Conservation (phyloP, 805 yeast genomes). For the Millerozyma acaciae region DNA sequence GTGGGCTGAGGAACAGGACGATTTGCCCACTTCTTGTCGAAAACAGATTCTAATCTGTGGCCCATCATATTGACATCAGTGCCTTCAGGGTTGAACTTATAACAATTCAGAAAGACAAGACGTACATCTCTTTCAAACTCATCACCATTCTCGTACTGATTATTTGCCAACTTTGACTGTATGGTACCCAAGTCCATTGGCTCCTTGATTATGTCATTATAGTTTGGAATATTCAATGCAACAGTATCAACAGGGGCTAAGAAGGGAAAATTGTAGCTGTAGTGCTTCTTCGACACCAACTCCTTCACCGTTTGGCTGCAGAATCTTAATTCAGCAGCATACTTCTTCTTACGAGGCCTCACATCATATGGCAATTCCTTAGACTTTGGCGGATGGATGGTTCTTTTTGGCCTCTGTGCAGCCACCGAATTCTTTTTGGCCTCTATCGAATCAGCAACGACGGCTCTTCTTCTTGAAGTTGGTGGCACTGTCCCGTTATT, state of each 20-base stretch:
- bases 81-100: slow-evolving; percentile 92
- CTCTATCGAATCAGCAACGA: slow-evolving; percentile 14
- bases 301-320: slow-evolving; percentile 82
- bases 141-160: slow-evolving; percentile 84
- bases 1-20: slow-evolving; percentile 60
- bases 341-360: slow-evolving; percentile 88
- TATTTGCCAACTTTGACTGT: slow-evolving; percentile 73
- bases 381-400: slow-evolving; percentile 94
- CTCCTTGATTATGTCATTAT: slow-evolving; percentile 76
- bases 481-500: slow-evolving; percentile 12
- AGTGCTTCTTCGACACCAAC: slow-evolving; percentile 76
- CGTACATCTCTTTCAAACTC: slow-evolving; percentile 82
- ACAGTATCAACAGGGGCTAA: slow-evolving; percentile 93
- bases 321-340: slow-evolving; percentile 82
- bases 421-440: slow-evolving; percentile 51
- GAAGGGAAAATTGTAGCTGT: slow-evolving; percentile 83
- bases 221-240: slow-evolving; percentile 87
- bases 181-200: slow-evolving; percentile 96
- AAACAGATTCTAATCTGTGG: slow-evolving; percentile 79
- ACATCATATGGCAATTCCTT: slow-evolving; percentile 89
- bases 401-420: slow-evolving; percentile 89
- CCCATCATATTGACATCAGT: slow-evolving; percentile 96
- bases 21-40: slow-evolving; percentile 84
- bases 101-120: slow-evolving; percentile 84
- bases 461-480: slow-evolving; percentile 19